Percentiles rank a stretch among this genome's conserved stretches.
phyloP scores from a whole-genome alignment of 257 asterid genomes.

The Przewalskia tangutica region DNA sequence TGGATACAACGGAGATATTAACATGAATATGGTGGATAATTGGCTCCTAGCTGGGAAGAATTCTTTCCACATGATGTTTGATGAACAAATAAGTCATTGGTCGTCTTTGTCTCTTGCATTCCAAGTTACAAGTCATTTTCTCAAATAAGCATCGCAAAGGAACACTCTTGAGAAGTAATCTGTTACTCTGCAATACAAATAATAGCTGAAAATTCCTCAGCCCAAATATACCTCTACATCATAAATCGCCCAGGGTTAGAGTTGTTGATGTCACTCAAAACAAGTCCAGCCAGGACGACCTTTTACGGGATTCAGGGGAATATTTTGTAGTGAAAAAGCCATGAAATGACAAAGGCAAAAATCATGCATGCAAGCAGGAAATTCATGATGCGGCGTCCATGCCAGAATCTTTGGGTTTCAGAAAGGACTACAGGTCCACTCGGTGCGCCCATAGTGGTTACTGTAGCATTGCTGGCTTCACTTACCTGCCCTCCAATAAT shows the following conservation, averaged over 20 bases:
- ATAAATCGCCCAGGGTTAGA: background rate
- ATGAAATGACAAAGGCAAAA: conserved; percentile 41
- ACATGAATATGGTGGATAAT: background rate
- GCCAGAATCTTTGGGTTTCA: conserved; percentile 28
- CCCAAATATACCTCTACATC: background rate
- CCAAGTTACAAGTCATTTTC: conserved; percentile 1
- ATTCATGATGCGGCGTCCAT: conserved; percentile 37
- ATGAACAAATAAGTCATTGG: background rate
- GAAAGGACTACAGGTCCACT: conserved; percentile 15
- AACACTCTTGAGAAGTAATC: background rate
- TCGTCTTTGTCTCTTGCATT: background rate
- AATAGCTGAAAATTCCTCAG: background rate
- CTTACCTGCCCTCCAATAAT: conserved; percentile 27
- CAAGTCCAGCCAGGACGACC: background rate
- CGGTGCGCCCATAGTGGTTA: conserved; percentile 4
- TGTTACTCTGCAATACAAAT: background rate
- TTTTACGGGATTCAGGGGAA: conserved; percentile 15
- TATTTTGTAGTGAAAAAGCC: conserved; percentile 44
- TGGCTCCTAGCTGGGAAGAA: background rate
- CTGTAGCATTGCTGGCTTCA: conserved; percentile 12
- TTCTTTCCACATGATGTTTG: background rate
- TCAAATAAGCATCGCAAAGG: background rate
- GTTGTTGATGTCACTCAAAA: background rate
- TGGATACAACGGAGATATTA: background rate
- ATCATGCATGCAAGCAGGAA: conserved; percentile 43